phyloP scores from a whole-genome alignment of 2,329 filamentous ascomycete species.

The Sarocladium oryzae region DNA sequence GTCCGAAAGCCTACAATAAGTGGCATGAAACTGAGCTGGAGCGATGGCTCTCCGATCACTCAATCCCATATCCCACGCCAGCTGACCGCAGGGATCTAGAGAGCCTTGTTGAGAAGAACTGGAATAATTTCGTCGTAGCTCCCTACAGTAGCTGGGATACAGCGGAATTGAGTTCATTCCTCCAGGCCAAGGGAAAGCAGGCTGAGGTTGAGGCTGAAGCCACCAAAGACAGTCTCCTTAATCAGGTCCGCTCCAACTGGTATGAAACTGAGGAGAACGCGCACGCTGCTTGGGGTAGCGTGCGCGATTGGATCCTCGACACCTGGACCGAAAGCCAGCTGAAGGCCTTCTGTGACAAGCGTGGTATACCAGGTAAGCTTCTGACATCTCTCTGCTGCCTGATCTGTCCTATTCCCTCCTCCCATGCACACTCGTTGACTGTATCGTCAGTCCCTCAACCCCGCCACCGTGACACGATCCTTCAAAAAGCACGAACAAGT shows the following conservation, averaged over 20 bases:
- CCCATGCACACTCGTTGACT: neutral
- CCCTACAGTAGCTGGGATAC: slow-evolving; percentile 76
- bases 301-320: slow-evolving; percentile 91
- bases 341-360: slow-evolving; percentile 85
- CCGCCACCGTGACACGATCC: slow-evolving; percentile 73
- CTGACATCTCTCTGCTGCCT: neutral
- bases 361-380: slow-evolving; percentile 63
- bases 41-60: slow-evolving; percentile 89
- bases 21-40: slow-evolving; percentile 98
- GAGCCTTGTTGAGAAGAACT: slow-evolving; percentile 81
- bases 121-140: slow-evolving; percentile 68
- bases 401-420: too few relatives aligned
- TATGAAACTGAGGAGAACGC: slow-evolving; percentile 73
- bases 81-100: slow-evolving; percentile 94
- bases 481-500: slow-evolving; percentile 70
- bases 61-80: slow-evolving; percentile 82
- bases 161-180: slow-evolving; percentile 59
- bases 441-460: slow-evolving; percentile 65
- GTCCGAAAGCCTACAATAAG: slow-evolving; percentile 80
- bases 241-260: slow-evolving; percentile 67
- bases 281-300: slow-evolving; percentile 61
- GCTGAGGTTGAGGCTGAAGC: slow-evolving; percentile 59
- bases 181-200: slow-evolving; percentile 65
- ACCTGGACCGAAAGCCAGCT: slow-evolving; percentile 92
- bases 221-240: slow-evolving; percentile 61